Evolutionary conservation across 148 eudicot species (phyloP).

Genomic region (Chenopodium quinoa): DNA sequence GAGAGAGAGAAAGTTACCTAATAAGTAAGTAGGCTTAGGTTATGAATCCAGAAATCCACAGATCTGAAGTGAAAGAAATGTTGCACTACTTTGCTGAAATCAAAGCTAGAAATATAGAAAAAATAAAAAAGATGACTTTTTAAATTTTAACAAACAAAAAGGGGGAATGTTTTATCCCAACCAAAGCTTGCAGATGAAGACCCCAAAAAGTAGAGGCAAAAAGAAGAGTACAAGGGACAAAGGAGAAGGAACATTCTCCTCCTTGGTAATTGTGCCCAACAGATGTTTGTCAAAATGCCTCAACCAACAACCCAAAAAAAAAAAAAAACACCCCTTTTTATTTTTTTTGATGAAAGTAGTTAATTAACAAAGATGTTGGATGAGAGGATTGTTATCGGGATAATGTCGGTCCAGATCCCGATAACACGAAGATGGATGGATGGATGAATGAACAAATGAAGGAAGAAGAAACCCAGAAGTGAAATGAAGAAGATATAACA

Average conservation of each 20-base stretch:
- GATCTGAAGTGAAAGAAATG: constrained; percentile 19
- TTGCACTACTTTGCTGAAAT: not conserved
- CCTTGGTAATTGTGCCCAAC: constrained; percentile 29
- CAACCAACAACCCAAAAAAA: not conserved
- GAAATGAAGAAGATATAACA: not conserved
- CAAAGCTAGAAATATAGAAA: not conserved
- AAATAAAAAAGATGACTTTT: no score
- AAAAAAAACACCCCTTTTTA: no score
- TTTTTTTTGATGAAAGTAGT: not conserved
- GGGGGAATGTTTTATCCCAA: not conserved
- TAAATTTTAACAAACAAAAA: constrained; percentile 18
- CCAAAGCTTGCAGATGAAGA: constrained; percentile 23
- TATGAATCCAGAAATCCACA: constrained; percentile 7
- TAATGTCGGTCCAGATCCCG: constrained; percentile 25
- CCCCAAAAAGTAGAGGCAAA: constrained; percentile 21
- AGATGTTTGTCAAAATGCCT: constrained; percentile 19
- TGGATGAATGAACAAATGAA: not conserved
- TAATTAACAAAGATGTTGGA: not conserved
- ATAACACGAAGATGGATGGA: not conserved
- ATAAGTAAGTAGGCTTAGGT: constrained; percentile 1
- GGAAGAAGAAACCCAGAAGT: constrained; percentile 5
- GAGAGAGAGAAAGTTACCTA: constrained; percentile 18
- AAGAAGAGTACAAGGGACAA: constrained; percentile 6
- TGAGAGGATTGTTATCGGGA: not conserved
- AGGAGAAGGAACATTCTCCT: constrained; percentile 22